Percentiles rank a stretch among this genome's conserved stretches.
Conservation (phyloP, 768 basidiomycete genomes). For the Lepiota venenata region DNA sequence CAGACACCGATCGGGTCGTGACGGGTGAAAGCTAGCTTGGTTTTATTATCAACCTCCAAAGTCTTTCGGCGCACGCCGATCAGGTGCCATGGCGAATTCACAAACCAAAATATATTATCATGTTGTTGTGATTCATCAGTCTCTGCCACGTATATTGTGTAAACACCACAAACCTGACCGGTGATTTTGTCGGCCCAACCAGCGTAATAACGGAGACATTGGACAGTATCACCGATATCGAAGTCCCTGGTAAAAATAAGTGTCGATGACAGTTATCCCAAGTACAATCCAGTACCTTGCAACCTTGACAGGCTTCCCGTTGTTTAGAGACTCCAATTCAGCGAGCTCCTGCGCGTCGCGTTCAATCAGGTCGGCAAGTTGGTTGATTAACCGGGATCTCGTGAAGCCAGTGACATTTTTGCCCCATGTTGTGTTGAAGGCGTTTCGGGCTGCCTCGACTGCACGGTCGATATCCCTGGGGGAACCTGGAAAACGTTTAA, state of each 20-base stretch:
- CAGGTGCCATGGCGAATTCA: background rate
- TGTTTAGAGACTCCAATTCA: slow-evolving; percentile 83
- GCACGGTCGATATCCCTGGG: slow-evolving; percentile 78
- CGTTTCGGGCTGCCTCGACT: slow-evolving; percentile 77
- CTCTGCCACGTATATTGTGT: background rate
- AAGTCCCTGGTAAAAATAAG: slow-evolving; percentile 50
- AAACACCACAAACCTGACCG: slow-evolving; percentile 58
- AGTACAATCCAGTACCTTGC: slow-evolving; percentile 25
- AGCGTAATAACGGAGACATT: slow-evolving; percentile 87
- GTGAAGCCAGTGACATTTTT: slow-evolving; percentile 83
- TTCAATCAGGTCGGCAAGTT: slow-evolving; percentile 89
- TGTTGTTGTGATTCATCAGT: background rate
- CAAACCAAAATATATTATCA: background rate
- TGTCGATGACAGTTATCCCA: background rate
- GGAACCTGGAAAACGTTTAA: slow-evolving; percentile 41
- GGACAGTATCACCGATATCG: slow-evolving; percentile 76
- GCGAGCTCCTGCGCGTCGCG: slow-evolving; percentile 78
- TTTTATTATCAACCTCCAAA: slow-evolving; percentile 76
- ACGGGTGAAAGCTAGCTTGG: slow-evolving; percentile 81
- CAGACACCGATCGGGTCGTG: slow-evolving; percentile 95
- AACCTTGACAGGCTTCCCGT: slow-evolving; percentile 81
- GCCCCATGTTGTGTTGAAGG: slow-evolving; percentile 87
- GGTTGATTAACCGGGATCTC: slow-evolving; percentile 77
- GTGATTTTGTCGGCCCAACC: slow-evolving; percentile 95
- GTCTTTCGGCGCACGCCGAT: slow-evolving; percentile 36